Evolutionary conservation across 805 yeast species (phyloP).

Genomic region (Hanseniaspora guilliermondii): DNA sequence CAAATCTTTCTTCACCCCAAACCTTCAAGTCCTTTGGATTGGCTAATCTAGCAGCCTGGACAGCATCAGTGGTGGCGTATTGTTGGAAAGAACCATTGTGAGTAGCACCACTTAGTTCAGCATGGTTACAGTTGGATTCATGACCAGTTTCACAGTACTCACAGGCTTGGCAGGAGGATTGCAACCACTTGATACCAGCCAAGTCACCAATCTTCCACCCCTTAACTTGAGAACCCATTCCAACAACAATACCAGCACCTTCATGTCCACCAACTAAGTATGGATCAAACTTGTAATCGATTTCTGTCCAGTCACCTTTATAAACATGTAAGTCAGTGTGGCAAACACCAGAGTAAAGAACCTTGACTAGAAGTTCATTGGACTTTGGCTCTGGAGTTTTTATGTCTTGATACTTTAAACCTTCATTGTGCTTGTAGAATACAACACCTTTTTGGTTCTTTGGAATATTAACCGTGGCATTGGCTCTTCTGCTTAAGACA

Average conservation of each 20-base stretch:
- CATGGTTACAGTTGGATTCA: slow-evolving; percentile 42
- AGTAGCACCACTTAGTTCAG: slow-evolving; percentile 44
- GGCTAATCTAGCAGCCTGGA: slow-evolving; percentile 74
- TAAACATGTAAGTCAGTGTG: slow-evolving; percentile 57
- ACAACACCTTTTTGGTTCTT: slow-evolving; percentile 41
- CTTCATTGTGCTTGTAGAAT: slow-evolving; percentile 40
- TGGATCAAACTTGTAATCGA: slow-evolving; percentile 39
- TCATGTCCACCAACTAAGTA: slow-evolving; percentile 52
- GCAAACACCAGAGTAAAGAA: slow-evolving; percentile 54
- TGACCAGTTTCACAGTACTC: slow-evolving; percentile 42
- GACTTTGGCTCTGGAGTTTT: slow-evolving; percentile 48
- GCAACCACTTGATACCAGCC: slow-evolving; percentile 56
- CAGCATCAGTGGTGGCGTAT: slow-evolving; percentile 75
- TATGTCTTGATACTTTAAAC: slow-evolving; percentile 38
- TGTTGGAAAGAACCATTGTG: slow-evolving; percentile 73
- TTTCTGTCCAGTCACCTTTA: slow-evolving; percentile 54
- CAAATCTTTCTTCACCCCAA: slow-evolving; percentile 1
- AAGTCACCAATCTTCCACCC: slow-evolving; percentile 48
- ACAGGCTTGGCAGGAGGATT: slow-evolving; percentile 49
- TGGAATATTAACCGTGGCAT: slow-evolving; percentile 29
- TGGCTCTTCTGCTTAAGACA: slow-evolving; percentile 16
- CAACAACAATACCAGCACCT: slow-evolving; percentile 57
- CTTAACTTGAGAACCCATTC: slow-evolving; percentile 41
- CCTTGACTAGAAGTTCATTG: slow-evolving; percentile 44
- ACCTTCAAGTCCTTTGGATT: slow-evolving; percentile 45